Evolutionary conservation across 2,329 filamentous ascomycete species (phyloP).

Genomic region (Pseudogymnoascus sp.): DNA sequence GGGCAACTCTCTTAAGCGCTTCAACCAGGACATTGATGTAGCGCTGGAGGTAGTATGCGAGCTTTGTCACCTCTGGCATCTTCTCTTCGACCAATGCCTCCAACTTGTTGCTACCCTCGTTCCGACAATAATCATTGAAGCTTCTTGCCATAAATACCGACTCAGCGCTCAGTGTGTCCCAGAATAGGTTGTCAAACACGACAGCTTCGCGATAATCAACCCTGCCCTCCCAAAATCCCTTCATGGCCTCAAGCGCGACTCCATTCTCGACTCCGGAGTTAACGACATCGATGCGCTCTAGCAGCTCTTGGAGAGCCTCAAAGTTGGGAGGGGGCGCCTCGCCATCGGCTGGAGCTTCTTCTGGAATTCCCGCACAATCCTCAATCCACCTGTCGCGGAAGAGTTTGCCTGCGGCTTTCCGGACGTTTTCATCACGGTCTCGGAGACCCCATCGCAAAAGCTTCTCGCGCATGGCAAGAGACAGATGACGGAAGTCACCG

Average conservation of each 20-base stretch:
- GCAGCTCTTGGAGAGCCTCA: slow-evolving; percentile 77
- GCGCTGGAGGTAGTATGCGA: slow-evolving; percentile 78
- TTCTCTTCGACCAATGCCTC: slow-evolving; percentile 79
- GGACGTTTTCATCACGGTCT: slow-evolving; percentile 88
- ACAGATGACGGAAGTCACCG: slow-evolving; percentile 90
- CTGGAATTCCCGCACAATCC: slow-evolving; percentile 67
- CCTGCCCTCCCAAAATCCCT: slow-evolving; percentile 88
- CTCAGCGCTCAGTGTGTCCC: slow-evolving; percentile 75
- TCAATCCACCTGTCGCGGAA: slow-evolving; percentile 98
- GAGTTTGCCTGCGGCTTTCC: slow-evolving; percentile 80
- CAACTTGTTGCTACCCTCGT: slow-evolving; percentile 64
- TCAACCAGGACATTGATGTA: slow-evolving; percentile 66
- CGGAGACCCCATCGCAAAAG: slow-evolving; percentile 88
- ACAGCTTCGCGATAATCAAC: slow-evolving; percentile 71
- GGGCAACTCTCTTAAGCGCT: slow-evolving; percentile 48
- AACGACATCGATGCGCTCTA: slow-evolving; percentile 89
- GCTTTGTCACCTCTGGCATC: slow-evolving; percentile 84
- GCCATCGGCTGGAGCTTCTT: slow-evolving; percentile 38
- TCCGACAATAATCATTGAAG: slow-evolving; percentile 87
- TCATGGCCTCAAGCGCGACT: slow-evolving; percentile 89
- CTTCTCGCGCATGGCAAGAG: slow-evolving; percentile 90
- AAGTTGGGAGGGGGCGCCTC: slow-evolving; percentile 59
- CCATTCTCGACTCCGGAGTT: slow-evolving; percentile 86
- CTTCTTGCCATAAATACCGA: slow-evolving; percentile 84
- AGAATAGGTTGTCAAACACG: slow-evolving; percentile 65